Percentiles rank a stretch among this genome's conserved stretches.
phyloP scores from a whole-genome alignment of 177 flowering plant species.

The Vitis hybrid region DNA sequence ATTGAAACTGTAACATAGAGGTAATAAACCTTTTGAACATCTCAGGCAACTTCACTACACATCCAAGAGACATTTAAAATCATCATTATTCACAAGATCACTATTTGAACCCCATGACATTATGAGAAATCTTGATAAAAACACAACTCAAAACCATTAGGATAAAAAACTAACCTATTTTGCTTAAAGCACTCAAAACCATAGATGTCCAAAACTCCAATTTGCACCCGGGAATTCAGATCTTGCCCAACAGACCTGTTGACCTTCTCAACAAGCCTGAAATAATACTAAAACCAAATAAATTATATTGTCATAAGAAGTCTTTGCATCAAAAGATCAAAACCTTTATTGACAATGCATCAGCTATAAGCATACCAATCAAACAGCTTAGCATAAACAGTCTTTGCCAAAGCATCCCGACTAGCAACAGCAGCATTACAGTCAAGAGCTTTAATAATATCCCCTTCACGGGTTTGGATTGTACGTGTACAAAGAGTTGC shows the following conservation, averaged over 20 bases:
- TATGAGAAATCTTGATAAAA: neutral
- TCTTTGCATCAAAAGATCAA: neutral
- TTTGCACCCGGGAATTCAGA: conserved; percentile 62
- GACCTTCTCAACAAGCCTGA: conserved; percentile 96
- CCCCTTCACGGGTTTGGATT: conserved; percentile 94
- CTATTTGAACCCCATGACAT: no score
- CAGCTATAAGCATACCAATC: conserved; percentile 63
- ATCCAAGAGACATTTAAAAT: no score
- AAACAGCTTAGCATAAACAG: conserved; percentile 85
- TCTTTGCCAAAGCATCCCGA: conserved; percentile 95
- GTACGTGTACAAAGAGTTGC: conserved; percentile 79
- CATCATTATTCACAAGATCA: no score
- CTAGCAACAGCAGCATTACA: conserved; percentile 86
- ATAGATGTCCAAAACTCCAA: conserved; percentile 96
- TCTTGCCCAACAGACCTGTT: conserved; percentile 98
- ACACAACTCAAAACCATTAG: neutral
- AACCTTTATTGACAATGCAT: neutral
- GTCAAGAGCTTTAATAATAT: conserved; percentile 84
- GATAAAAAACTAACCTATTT: conserved; percentile 57
- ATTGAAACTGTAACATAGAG: no score
- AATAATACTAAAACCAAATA: conserved; percentile 11
- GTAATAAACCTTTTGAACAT: no score
- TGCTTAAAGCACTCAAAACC: conserved; percentile 94
- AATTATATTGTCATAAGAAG: neutral
- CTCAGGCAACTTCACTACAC: no score